Base-by-base conservation (phyloP, 1,139 yeast species). In the Lodderomyces margitis region DNA sequence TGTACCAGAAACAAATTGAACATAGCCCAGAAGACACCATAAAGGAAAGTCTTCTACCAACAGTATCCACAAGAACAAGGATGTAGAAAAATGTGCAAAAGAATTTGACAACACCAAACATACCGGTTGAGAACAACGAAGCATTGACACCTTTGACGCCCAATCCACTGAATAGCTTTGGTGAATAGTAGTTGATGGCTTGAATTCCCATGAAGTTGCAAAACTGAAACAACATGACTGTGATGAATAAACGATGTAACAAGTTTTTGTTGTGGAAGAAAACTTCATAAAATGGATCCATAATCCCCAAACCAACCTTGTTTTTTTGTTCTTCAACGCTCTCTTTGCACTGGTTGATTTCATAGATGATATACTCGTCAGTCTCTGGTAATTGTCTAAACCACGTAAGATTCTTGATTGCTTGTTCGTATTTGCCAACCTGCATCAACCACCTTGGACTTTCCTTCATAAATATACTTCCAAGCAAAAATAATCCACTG, bases 181-280 rank as follows among this genome's bases (percentile, higher is more conserved):
- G 75, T 9, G 75, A 68, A 54, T 71, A 71, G 51, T 71, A 71
- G 52, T 70, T 71, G 52, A 70, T 68, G 8, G 71, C 64, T 55
- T 69, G 76, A 47, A 70, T 68, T 20, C 77, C 77, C 55, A 69
- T 60, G 48, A 70, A 68, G 55, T 70, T 69, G 52, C 70, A 75
- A 52, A 71, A 62, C 34, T 69, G 54, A 50, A 68, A 68, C 34
- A 70, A 56, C 20, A 58, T 41, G 46, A 66, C 60, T 10, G 74
- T 67, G 41, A 68, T 58, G 21, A 55, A 44, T 44, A 67, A 53
- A 30, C 74, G 55, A 46, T 56, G 51, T 34, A 67, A 56, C 5
- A 68, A 53, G 41, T 56, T 57, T 43, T 53, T 56, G 41, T 61
- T 57, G 34, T 55, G 52, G 45, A 62, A 49, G 43, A 67, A 65